A percentile compares a stretch with the other conserved stretches of the same genome.
Conservation (phyloP, 257 asterid genomes). For the Marsdenia floribunda region DNA sequence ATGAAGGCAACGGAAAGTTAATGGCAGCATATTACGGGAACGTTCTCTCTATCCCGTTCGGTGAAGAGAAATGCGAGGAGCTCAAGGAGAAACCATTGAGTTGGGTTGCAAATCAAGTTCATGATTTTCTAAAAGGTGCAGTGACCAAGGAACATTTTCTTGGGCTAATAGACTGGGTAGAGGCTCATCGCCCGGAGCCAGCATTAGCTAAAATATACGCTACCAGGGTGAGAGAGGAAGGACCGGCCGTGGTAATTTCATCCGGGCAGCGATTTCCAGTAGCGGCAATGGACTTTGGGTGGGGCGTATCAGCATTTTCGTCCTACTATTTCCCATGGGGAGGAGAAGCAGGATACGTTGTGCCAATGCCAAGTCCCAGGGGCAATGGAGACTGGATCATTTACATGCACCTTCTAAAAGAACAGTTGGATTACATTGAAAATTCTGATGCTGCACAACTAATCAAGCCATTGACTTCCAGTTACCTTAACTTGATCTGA, state of each 20-base stretch:
- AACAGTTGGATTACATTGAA: constrained; percentile 50
- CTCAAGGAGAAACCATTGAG: constrained; percentile 33
- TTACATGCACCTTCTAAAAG: constrained; percentile 46
- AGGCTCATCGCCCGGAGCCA: constrained; percentile 51
- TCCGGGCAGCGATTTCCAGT: constrained; percentile 47
- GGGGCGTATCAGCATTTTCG: constrained; percentile 45
- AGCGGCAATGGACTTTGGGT: constrained; percentile 44
- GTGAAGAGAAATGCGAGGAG: constrained; percentile 34
- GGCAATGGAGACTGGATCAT: constrained; percentile 73
- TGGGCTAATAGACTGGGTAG: constrained; percentile 66
- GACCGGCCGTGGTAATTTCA: constrained; percentile 56
- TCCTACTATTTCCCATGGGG: constrained; percentile 59
- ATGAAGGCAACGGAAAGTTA: neutral
- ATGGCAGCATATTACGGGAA: constrained; percentile 50
- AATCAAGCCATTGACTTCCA: constrained; percentile 29
- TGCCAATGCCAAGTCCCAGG: constrained; percentile 52
- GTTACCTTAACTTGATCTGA: constrained; percentile 28
- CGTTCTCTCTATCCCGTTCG: constrained; percentile 54
- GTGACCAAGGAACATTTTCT: constrained; percentile 48
- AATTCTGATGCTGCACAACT: constrained; percentile 30
- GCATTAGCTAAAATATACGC: constrained; percentile 41
- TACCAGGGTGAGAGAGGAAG: constrained; percentile 33
- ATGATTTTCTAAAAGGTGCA: constrained; percentile 29
- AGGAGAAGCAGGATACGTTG: constrained; percentile 53
- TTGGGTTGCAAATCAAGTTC: constrained; percentile 47